A percentile compares a stretch with the other conserved stretches of the same genome.
Evolutionary conservation across 495 filamentous ascomycete genomes (phyloP).

Genomic region (Xylaria curta): DNA sequence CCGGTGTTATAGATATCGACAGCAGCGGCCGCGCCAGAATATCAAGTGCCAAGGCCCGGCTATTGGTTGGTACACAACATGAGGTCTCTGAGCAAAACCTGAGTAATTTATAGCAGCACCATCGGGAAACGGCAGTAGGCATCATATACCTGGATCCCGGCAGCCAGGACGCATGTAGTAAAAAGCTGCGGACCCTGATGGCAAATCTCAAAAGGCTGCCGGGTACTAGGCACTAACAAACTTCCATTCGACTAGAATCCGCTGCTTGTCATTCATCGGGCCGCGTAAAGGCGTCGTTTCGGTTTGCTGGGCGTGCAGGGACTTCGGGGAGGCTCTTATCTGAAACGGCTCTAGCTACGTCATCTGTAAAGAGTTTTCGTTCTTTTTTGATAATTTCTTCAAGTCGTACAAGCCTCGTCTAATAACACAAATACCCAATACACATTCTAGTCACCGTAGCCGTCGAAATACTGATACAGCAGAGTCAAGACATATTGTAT

Average conservation of each 20-base stretch:
- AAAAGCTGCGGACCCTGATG: background rate
- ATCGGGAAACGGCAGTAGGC: background rate
- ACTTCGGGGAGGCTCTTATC: slow-evolving; percentile 10
- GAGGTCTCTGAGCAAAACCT: background rate
- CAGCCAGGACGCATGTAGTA: background rate
- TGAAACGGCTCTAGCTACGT: background rate
- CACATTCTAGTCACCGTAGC: background rate
- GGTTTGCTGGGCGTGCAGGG: slow-evolving; percentile 13
- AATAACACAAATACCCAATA: background rate
- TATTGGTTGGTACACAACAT: background rate
- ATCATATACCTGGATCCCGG: background rate
- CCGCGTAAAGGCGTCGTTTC: slow-evolving; percentile 12
- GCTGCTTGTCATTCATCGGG: slow-evolving; percentile 4
- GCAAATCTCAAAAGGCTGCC: background rate
- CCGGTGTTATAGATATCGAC: background rate
- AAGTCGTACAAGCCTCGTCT: background rate
- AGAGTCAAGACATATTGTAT: background rate
- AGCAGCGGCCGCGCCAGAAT: background rate
- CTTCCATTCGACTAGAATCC: background rate
- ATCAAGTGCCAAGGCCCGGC: background rate
- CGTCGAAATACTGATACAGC: background rate
- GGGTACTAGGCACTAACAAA: background rate
- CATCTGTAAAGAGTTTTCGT: background rate
- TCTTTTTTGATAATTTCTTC: background rate
- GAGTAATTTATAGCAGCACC: background rate